Base-by-base conservation (phyloP, 148 eudicot genomes). In the Rhododendron ferrugineum region DNA sequence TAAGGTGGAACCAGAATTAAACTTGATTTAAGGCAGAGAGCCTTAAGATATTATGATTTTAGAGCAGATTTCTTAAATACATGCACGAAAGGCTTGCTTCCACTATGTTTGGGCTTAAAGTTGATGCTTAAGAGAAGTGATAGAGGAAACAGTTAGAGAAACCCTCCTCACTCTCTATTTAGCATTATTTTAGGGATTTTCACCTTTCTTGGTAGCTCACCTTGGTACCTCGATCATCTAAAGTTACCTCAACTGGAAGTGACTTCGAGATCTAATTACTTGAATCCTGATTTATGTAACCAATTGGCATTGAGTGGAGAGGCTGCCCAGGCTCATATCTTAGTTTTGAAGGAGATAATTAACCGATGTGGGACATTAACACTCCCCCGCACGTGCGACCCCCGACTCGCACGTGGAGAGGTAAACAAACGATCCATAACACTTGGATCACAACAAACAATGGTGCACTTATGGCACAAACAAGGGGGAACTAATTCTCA, bases 121-220 rank as follows among this genome's bases (percentile, higher is more conserved):
- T 50, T 79, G 82, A 49, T 54, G 62, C 37, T 79, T 79, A 28
- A 79, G n/a, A 26, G 82, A 32, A 79, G 82, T 8, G 10, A 79
- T 18, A 50, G 82, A 30, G 64, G 37, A 26, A 28, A 50, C 16
- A 40, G 3, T 14, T 2, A 42, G 47, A 78, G 11, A n/a, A 1
- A 44, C 54, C 30, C 80, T 42, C 34, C 34, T 46, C 18, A n/a
- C 47, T 42, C 18, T 78, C 56, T 78, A 46, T 78, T 26, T 16
- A 15, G 62, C 64, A 79, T 52, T 49, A 11, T 79, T 14, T 18
- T 49, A 79, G n/a, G 42, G 64, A 9, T 32, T 26, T 79, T 28
- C 15, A 79, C 62, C 60, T 26, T 52, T 15, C 49, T 37, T 15
- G 11, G 60, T 79, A 4, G 40, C 62, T 79, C 64, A 79, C 26